These are phyloP conservation scores for Syncephalastrum contaminatum DNA, from an alignment of 371 early-diverging fungal species.

Conservation along the genomic window DNA sequence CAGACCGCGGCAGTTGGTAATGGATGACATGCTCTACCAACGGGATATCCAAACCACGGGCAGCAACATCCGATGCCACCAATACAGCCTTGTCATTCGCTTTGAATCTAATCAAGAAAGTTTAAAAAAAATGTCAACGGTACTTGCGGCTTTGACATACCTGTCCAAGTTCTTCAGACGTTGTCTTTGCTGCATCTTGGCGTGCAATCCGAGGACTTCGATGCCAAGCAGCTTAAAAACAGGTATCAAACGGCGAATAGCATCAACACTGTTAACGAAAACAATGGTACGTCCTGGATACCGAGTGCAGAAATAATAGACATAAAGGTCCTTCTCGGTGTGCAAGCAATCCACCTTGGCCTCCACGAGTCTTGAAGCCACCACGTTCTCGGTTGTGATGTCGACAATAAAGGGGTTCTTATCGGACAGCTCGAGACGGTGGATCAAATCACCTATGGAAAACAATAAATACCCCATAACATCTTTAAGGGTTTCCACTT, in stretches of 20 bases:
- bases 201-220: slow-evolving; percentile 78
- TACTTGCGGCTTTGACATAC: slow-evolving; percentile 15
- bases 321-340: slow-evolving; percentile 83
- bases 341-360: slow-evolving; percentile 81
- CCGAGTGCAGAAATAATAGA: slow-evolving; percentile 83
- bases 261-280: slow-evolving; percentile 94
- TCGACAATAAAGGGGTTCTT: slow-evolving; percentile 70
- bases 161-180: slow-evolving; percentile 90
- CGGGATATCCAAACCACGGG: slow-evolving; percentile 89
- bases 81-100: slow-evolving; percentile 67
- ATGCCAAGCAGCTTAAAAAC: slow-evolving; percentile 72
- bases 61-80: slow-evolving; percentile 90
- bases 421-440: slow-evolving; percentile 74
- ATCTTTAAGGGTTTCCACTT: slow-evolving; percentile 3
- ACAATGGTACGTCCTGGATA: slow-evolving; percentile 91
- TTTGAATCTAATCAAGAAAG: slow-evolving; percentile 57
- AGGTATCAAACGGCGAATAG: slow-evolving; percentile 84
- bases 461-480: not conserved
- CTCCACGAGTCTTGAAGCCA: slow-evolving; percentile 74
- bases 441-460: slow-evolving; percentile 63
- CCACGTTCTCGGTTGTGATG: slow-evolving; percentile 61
- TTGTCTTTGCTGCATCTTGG: slow-evolving; percentile 94
- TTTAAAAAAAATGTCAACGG: not conserved
- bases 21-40: slow-evolving; percentile 84
- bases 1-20: slow-evolving; percentile 83